Base-by-base conservation (phyloP, 2,329 filamentous ascomycete species). In the Monosporascus sp. region DNA sequence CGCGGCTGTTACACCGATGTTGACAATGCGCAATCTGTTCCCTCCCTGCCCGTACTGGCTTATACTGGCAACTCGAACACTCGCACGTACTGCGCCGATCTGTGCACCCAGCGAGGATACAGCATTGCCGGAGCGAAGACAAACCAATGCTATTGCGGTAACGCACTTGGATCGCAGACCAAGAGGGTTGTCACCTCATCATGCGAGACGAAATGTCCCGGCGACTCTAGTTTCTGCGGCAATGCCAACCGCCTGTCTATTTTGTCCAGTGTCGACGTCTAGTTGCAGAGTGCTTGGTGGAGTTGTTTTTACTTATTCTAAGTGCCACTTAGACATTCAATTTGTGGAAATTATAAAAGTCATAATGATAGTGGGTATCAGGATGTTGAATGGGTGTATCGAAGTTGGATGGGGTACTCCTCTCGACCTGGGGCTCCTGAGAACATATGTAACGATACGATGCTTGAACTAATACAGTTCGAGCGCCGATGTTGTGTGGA, bases 1-100 rank as follows among this genome's bases (percentile, higher is more conserved):
- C 50, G 50, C 24, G 50, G 50, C 19, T 52, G 50, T 38, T 52
- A 24, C 31, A 48, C 50, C 5, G 50, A 52, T 37, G 20, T 38
- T 17, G 50, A 52, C 24, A 48, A 48, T n/a, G 50, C 50, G 7
- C 50, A 52, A 27, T 40, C 50, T 2, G 50, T 40, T 14, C 20
- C 50, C 6, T 14, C 50, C 3, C 22, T 52, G 5, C 37, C 50
- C 19, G 50, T 52, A 3, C 20, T 52, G 24, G 50, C 35, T 16
- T 52, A 52, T 44, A 24, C 43, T n/a, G 50, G 50, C 4, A 26
- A 22, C 20, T 19, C 22, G 19, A 52, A 47, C 35, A 47, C 50
- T 11, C 50, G 50, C 19, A 38, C 50, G 2, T 52, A 52, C 44
- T 52, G 50, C 37, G 50, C 50, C 4, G 5, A 22, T 19, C 27